Evolutionary conservation across 1,284 basidiomycete species (phyloP).

Genomic region (Cutaneotrichosporon sp.): DNA sequence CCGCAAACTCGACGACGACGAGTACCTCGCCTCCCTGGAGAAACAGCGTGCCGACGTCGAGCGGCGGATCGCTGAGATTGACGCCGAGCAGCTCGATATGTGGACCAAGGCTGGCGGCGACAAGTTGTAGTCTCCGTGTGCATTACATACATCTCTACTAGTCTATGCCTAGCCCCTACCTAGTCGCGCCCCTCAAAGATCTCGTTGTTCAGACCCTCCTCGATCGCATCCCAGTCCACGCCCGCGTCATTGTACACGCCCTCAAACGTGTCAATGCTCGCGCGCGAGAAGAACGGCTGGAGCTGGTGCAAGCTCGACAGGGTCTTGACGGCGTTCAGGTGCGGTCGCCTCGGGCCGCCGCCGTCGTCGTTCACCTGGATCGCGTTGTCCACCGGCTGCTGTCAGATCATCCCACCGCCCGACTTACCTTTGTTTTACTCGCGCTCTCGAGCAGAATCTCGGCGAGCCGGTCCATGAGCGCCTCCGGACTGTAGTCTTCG

Average conservation of each 20-base stretch:
- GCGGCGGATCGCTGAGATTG: slow-evolving; percentile 33
- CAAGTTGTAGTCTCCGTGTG: too few relatives aligned
- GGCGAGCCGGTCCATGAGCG: slow-evolving; percentile 85
- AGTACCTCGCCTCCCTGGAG: slow-evolving; percentile 34
- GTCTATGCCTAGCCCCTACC: not conserved
- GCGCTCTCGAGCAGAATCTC: slow-evolving; percentile 60
- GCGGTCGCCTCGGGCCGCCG: slow-evolving; percentile 59
- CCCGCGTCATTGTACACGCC: slow-evolving; percentile 66
- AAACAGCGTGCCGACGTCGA: slow-evolving; percentile 32
- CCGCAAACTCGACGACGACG: slow-evolving; percentile 35
- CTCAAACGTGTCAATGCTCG: slow-evolving; percentile 83
- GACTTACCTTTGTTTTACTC: not conserved
- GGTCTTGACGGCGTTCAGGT: slow-evolving; percentile 61
- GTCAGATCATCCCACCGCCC: not conserved
- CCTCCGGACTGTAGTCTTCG: slow-evolving; percentile 73
- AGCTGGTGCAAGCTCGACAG: slow-evolving; percentile 77
- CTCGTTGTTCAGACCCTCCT: slow-evolving; percentile 70
- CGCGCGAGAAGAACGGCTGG: slow-evolving; percentile 76
- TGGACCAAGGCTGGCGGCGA: slow-evolving; percentile 16
- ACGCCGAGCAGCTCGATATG: slow-evolving; percentile 34
- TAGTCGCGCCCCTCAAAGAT: slow-evolving; percentile 62
- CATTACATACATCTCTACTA: too few relatives aligned
- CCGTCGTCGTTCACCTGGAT: slow-evolving; percentile 1
- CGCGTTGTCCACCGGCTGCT: not conserved
- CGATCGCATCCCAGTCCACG: slow-evolving; percentile 82